Base-by-base conservation (phyloP, 192 early-diverging fungal genomes). In the Powellomyces hirtus region DNA sequence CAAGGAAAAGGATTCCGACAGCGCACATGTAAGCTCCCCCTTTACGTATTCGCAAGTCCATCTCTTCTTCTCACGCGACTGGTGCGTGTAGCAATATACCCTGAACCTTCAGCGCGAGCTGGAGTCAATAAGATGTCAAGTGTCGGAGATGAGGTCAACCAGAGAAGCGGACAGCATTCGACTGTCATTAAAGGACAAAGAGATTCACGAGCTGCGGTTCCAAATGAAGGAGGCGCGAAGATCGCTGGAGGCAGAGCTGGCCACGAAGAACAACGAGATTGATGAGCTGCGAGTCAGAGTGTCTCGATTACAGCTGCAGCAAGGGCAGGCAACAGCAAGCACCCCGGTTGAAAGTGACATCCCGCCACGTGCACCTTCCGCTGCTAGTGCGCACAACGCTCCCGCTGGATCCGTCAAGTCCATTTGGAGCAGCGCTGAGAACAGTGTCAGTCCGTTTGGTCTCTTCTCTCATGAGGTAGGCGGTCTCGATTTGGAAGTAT, bases 171-270 rank as follows among this genome's bases (percentile, higher is more conserved):
- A 79, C 64, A 59, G 63, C 20, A 69, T 66, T 51, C 59, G 68
- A 29, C 52, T 75, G 5, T 69, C 70, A 18, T n/a, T 73, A 5
- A 79, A 73, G 36, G 74, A 79, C 31, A 56, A 66, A 13, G 77
- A 79, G 51, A 72, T 75, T 29, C 42, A 50, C 20, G 77, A 79
- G 42, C 67, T 79, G 7, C 59, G 71, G n/a, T n/a, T 22, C 8
- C 58, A 68, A n/a, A 45, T 74, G 57, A 44, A 42, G 40, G 66
- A 74, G 24, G 59, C 38, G 38, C 42, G 45, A n/a, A 31, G 49
- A 14, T 16, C n/a, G 50, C 49, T 68, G 10, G 51, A 57, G 52
- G 20, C 70, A 8, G 55, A 68, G 30, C 53, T 57, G 5, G 49
- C 53, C n/a, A 34, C 13, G 11, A 35, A 31, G 22, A 56, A 34